Evolutionary conservation across 768 basidiomycete genomes (phyloP), one percentile per base, ranked within the genome.

Genomic region (Termitomyces sp.): DNA sequence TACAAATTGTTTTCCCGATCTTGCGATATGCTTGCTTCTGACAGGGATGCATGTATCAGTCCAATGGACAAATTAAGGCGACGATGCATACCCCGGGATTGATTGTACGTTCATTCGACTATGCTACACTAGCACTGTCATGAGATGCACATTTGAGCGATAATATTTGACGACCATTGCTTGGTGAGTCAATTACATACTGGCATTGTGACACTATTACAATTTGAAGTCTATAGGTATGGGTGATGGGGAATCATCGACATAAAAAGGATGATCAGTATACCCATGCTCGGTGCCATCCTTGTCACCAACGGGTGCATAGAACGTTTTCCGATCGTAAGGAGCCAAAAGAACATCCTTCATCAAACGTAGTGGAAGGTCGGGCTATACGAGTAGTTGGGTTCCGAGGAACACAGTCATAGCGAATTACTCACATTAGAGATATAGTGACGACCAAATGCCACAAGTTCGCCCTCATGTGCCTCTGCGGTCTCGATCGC

Each of bases 401-500:
- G 20, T 30, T 7, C 4, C 32, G 24, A 37, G 22, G 13, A 49
- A 49, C 5, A 18, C 49, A 53, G n/a, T 42, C 13, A 24, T 16
- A 13, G 32, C 8, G n/a, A 8, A 51, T 13, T 14, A 24, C 72
- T 55, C 46, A 72, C 73, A 53, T 74, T 76, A 4, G 74, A 62
- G 24, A 71, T 62, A 64, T 67, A 76, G 4, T 52, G 40, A 34
- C 70, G 59, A 3, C 73, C 74, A 47, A 72, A 71, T 1, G 69
- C 67, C 18, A 74, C 62, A 1, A 74, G 50, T 27, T 66, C 65
- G 1, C 70, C 71, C 20, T 60, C 37, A 16, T 53, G 40, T 5
- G 67, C 63, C 45, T 80, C 74, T 0, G 76, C 78, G 0, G 61
- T 62, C 24, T 65, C 60, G 3, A 80, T 53, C 0, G 80, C 82